Evolutionary conservation across 2,329 filamentous ascomycete genomes (phyloP).

Genomic region (Allantophomopsis lycopodina): DNA sequence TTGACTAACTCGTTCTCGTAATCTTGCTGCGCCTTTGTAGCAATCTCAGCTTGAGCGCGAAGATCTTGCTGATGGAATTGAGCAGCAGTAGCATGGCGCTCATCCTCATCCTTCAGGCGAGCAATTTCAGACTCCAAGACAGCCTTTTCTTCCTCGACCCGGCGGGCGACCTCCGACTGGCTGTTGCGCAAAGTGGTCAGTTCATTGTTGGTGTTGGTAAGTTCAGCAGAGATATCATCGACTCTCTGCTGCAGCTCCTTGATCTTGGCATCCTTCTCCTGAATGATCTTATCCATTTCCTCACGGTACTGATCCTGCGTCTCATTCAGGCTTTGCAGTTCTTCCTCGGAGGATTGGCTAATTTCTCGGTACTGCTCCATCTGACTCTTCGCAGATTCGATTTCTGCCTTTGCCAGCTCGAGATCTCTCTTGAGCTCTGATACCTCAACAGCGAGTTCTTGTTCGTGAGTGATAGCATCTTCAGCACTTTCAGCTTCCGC

Average conservation of each 20-base stretch:
- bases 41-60: conserved; percentile 86
- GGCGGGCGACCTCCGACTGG: conserved; percentile 59
- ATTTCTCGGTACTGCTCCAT: conserved; percentile 82
- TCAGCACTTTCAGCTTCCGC: conserved; percentile 30
- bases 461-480: conserved; percentile 50
- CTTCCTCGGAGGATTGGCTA: conserved; percentile 77
- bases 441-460: conserved; percentile 73
- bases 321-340: conserved; percentile 63
- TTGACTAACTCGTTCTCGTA: conserved; percentile 92
- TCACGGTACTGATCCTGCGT: conserved; percentile 80
- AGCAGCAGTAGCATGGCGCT: conserved; percentile 64
- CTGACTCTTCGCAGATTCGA: conserved; percentile 70
- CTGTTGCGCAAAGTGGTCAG: conserved; percentile 68
- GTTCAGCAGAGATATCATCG: conserved; percentile 71
- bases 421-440: conserved; percentile 80
- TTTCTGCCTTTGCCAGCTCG: conserved; percentile 64
- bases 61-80: conserved; percentile 84
- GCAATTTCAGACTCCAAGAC: conserved; percentile 66
- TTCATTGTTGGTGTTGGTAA: conserved; percentile 70
- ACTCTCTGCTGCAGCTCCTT: conserved; percentile 71
- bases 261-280: conserved; percentile 68
- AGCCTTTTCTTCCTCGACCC: conserved; percentile 70
- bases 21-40: conserved; percentile 82
- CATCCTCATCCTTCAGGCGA: conserved; percentile 71
- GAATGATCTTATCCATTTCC: conserved; percentile 64